Conservation (phyloP, 495 filamentous ascomycete genomes). For the Neurospora sp. region DNA sequence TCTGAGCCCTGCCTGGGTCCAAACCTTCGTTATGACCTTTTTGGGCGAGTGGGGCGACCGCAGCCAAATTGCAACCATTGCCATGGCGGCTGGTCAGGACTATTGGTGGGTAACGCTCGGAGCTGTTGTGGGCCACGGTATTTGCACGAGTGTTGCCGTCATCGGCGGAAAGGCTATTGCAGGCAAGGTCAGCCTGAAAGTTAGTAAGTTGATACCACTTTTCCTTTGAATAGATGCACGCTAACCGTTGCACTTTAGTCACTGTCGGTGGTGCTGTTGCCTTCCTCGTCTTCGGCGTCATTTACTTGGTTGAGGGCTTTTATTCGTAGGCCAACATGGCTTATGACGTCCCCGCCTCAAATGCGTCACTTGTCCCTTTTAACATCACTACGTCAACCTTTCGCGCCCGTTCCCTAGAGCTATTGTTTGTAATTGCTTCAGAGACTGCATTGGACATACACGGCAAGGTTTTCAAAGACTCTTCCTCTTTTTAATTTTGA, state of each 20-base stretch:
- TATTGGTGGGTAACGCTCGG: constrained; percentile 98
- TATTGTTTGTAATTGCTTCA: constrained; percentile 12
- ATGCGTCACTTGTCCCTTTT: neutral
- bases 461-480: neutral
- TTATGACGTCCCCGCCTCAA: neutral
- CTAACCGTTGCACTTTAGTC: constrained; percentile 46
- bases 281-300: constrained; percentile 82
- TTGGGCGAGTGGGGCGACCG: constrained; percentile 96
- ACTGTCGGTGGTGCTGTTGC: constrained; percentile 89
- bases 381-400: neutral
- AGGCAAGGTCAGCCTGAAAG: constrained; percentile 86
- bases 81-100: constrained; percentile 96
- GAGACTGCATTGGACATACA: neutral
- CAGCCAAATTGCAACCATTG: constrained; percentile 96
- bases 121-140: constrained; percentile 73
- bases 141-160: constrained; percentile 89
- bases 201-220: constrained; percentile 58
- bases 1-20: constrained; percentile 92
- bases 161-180: constrained; percentile 87
- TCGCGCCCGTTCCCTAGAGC: neutral
- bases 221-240: neutral
- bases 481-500: neutral
- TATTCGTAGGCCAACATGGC: constrained; percentile 32
- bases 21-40: constrained; percentile 99
- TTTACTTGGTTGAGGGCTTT: constrained; percentile 78